phyloP scores from a whole-genome alignment of 2,329 filamentous ascomycete species.

The Colletotrichum sp. region DNA sequence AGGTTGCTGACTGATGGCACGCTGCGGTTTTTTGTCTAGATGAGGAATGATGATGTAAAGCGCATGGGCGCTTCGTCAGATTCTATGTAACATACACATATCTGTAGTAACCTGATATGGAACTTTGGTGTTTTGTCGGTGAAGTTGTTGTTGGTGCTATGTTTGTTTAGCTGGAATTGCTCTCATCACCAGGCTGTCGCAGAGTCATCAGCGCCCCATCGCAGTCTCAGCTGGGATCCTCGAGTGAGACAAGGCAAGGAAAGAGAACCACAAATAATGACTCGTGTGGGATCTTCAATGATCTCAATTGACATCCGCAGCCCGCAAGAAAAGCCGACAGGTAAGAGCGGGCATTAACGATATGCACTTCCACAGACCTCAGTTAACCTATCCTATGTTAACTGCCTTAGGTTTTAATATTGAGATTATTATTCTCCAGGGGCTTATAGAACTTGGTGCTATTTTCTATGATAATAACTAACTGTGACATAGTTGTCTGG shows the following conservation, averaged over 20 bases:
- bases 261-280: not conserved
- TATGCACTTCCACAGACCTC: not conserved
- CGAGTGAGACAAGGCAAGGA: not conserved
- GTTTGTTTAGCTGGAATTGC: not conserved
- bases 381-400: too few relatives aligned
- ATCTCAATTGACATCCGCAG: not conserved
- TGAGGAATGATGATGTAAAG: not conserved
- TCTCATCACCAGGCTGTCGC: not conserved
- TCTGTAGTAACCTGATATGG: too few relatives aligned
- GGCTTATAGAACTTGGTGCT: too few relatives aligned
- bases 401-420: too few relatives aligned
- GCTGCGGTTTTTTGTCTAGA: not conserved
- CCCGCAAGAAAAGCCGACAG: not conserved
- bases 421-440: too few relatives aligned
- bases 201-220: not conserved
- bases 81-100: not conserved
- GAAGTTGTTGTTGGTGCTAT: not conserved
- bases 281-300: not conserved
- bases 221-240: not conserved
- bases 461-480: too few relatives aligned
- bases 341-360: not conserved
- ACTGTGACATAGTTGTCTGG: too few relatives aligned
- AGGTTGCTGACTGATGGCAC: slow-evolving; percentile 4
- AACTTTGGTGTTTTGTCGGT: not conserved
- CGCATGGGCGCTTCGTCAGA: not conserved